Percentiles rank a stretch among this genome's conserved stretches.
Conservation (phyloP, 208 protist species). For the Leishmania lainsoni region DNA sequence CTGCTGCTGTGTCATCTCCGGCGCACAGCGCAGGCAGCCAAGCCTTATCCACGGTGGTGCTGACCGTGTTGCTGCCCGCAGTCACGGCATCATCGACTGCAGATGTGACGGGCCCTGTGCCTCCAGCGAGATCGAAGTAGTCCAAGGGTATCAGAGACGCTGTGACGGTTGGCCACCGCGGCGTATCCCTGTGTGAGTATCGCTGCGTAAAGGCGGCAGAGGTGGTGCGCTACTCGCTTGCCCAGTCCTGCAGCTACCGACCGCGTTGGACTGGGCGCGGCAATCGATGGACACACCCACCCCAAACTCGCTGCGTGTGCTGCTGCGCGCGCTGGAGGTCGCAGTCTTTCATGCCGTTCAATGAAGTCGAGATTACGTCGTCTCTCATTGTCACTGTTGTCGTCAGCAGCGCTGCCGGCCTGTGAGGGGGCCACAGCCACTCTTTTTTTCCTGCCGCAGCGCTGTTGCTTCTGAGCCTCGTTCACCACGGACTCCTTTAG, state of each 20-base stretch:
- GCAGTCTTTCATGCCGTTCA: conserved; percentile 22
- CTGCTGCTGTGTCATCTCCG: not conserved
- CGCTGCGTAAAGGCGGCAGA: conserved; percentile 30
- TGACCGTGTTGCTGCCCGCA: conserved; percentile 23
- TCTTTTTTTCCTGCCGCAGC: conserved; percentile 33
- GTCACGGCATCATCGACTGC: not conserved
- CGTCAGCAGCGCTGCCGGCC: conserved; percentile 13
- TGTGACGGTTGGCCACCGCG: not conserved
- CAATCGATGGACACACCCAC: conserved; percentile 22
- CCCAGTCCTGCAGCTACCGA: conserved; percentile 30
- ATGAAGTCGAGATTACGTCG: conserved; percentile 2
- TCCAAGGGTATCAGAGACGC: not conserved
- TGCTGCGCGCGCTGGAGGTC: conserved; percentile 27
- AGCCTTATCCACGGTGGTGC: conserved; percentile 17
- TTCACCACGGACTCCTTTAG: conserved; percentile 31
- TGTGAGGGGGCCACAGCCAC: conserved; percentile 21
- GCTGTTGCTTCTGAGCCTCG: conserved; percentile 35
- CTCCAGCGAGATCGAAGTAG: not conserved
- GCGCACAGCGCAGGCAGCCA: not conserved
- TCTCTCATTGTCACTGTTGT: conserved; percentile 6
- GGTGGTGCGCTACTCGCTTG: conserved; percentile 28
- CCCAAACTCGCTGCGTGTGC: conserved; percentile 30
- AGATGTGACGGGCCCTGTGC: not conserved
- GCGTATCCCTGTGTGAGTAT: not conserved
- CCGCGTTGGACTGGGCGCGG: conserved; percentile 24